phyloP scores from a whole-genome alignment of 148 eudicot species.

The Camellia lanceoleosa region DNA sequence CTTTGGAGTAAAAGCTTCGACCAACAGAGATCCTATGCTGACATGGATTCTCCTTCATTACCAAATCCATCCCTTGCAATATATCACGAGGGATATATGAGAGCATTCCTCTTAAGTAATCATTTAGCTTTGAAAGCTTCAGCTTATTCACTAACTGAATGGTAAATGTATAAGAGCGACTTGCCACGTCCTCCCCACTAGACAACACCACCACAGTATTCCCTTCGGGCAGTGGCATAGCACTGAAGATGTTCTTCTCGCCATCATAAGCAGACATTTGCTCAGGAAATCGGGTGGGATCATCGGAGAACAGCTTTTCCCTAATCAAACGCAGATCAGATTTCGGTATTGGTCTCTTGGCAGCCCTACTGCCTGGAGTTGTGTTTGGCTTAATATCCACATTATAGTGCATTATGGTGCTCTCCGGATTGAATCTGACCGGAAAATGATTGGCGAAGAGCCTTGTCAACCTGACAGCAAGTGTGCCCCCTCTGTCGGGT shows the following conservation, averaged over 20 bases:
- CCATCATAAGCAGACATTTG: constrained; percentile 60
- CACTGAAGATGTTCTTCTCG: constrained; percentile 10
- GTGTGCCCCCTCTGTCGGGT: constrained; percentile 48
- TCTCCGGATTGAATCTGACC: constrained; percentile 33
- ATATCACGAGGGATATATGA: too few relatives aligned
- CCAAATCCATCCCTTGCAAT: not conserved
- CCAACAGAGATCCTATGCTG: not conserved
- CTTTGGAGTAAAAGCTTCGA: constrained; percentile 6
- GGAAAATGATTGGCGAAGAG: constrained; percentile 59
- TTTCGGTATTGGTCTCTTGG: constrained; percentile 26
- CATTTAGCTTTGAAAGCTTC: constrained; percentile 41
- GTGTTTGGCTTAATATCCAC: constrained; percentile 39
- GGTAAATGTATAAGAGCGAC: constrained; percentile 28
- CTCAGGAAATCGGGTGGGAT: constrained; percentile 27
- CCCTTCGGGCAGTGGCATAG: constrained; percentile 42
- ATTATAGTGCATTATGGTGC: constrained; percentile 45
- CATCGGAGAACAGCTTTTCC: constrained; percentile 36
- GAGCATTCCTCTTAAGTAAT: constrained; percentile 21
- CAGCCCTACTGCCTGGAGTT: constrained; percentile 18
- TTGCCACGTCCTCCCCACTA: constrained; percentile 34
- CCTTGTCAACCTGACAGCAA: constrained; percentile 16
- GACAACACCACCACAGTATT: constrained; percentile 31
- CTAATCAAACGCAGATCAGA: constrained; percentile 25
- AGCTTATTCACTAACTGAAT: constrained; percentile 36
- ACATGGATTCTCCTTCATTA: constrained; percentile 4